These are phyloP conservation scores for Piloderma croceum DNA, from an alignment of 768 basidiomycete genomes.

Conservation along the genomic window DNA sequence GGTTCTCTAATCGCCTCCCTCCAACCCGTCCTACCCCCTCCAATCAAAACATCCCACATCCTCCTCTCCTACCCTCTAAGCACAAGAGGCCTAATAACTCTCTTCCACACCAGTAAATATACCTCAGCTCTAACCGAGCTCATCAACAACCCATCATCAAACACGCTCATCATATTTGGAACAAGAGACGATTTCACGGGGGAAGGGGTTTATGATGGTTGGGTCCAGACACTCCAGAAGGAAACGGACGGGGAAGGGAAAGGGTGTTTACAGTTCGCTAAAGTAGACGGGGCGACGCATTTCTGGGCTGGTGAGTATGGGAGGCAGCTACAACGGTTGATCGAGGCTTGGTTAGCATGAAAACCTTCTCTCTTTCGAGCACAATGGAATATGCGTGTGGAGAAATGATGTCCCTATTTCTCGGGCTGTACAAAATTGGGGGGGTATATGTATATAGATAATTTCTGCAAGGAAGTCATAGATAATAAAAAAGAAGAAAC, in stretches of 20 bases:
- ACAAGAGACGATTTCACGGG: conserved; percentile 70
- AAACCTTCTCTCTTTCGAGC: no score
- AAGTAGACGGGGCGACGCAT: conserved; percentile 51
- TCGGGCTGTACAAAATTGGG: no score
- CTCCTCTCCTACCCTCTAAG: conserved; percentile 75
- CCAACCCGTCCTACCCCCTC: conserved; percentile 46
- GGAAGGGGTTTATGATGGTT: conserved; percentile 45
- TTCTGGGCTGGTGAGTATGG: conserved; percentile 62
- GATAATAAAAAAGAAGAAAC: no score
- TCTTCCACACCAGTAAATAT: conserved; percentile 59
- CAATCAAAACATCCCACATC: conserved; percentile 56
- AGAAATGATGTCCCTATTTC: no score
- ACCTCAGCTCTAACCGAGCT: conserved; percentile 45
- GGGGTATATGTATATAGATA: no score
- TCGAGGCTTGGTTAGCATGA: no score
- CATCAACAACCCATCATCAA: conserved; percentile 37
- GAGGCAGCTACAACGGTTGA: no score
- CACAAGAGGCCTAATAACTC: conserved; percentile 59
- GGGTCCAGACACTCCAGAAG: conserved; percentile 39
- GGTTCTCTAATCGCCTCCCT: conserved; percentile 70
- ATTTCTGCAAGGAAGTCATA: no score
- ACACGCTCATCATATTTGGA: conserved; percentile 62
- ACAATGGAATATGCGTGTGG: no score
- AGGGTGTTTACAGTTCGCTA: no score
- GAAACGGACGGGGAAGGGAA: conserved; percentile 15